Conservation (phyloP, 2,329 filamentous ascomycete species). For the Dryadomyces quercus-mongolicae region DNA sequence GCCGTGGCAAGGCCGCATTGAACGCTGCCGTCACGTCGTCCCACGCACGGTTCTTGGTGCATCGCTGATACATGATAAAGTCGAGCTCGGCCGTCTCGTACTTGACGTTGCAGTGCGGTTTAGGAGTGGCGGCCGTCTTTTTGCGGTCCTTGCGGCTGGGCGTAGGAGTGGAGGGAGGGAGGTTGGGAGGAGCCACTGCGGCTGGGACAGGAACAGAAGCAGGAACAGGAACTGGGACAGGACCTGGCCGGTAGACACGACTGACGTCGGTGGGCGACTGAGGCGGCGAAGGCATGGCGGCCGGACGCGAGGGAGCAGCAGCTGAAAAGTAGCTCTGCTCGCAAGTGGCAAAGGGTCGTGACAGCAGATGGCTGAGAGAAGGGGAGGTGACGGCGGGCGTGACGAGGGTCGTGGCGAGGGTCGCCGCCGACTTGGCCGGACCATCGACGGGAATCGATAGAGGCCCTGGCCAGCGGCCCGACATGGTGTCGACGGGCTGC, state of each 20-base stretch:
- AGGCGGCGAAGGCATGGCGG: constrained; percentile 10
- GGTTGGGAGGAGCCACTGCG: not conserved
- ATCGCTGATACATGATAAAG: constrained; percentile 16
- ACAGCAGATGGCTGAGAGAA: not conserved
- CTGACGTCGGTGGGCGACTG: constrained; percentile 9
- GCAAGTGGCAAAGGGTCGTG: constrained; percentile 3
- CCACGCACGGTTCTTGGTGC: constrained; percentile 13
- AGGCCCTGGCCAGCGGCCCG: not conserved
- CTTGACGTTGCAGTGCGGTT: constrained; percentile 15
- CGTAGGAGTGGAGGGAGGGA: not conserved
- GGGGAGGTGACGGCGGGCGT: not conserved
- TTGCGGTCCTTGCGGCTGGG: not conserved
- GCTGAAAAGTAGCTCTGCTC: constrained; percentile 8
- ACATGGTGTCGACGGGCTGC: not conserved
- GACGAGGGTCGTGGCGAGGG: not conserved
- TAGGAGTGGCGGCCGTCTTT: not conserved
- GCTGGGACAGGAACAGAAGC: not conserved
- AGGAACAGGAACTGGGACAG: not conserved
- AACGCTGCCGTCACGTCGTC: constrained; percentile 12
- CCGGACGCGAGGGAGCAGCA: not conserved
- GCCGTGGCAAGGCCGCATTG: constrained; percentile 12
- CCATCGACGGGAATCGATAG: too few relatives aligned
- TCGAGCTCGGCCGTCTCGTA: constrained; percentile 15
- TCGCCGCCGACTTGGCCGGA: not conserved
- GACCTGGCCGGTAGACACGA: not conserved